A percentile compares a stretch with the other conserved stretches of the same genome.
phyloP scores from a whole-genome alignment of 2,329 filamentous ascomycete genomes.

The Myriosclerotinia scirpicola region DNA sequence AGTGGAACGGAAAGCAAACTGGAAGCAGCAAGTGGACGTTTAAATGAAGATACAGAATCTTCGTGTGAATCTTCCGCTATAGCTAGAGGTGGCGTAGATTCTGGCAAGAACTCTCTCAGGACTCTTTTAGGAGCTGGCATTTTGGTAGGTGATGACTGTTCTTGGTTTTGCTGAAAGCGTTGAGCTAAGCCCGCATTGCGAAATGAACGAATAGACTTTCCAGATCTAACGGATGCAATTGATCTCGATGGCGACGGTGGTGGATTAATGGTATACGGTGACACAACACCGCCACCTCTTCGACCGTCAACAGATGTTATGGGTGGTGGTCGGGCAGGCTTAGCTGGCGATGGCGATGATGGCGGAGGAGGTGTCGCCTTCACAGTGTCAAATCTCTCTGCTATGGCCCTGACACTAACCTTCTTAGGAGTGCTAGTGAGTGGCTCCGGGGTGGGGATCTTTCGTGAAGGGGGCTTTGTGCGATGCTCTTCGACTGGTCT shows the following conservation, averaged over 20 bases:
- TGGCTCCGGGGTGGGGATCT: background rate
- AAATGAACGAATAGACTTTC: conserved; percentile 28
- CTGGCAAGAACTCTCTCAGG: conserved; percentile 21
- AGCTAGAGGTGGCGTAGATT: background rate
- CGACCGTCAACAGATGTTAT: conserved; percentile 18
- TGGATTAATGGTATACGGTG: conserved; percentile 37
- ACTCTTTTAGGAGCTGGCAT: conserved; percentile 23
- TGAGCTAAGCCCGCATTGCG: background rate
- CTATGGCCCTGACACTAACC: conserved; percentile 36
- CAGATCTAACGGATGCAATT: conserved; percentile 31
- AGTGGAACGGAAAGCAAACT: conserved; percentile 14
- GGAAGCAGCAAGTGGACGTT: background rate
- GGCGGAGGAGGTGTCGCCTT: conserved; percentile 24
- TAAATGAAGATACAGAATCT: conserved; percentile 5
- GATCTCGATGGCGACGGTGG: conserved; percentile 35
- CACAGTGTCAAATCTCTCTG: conserved; percentile 36
- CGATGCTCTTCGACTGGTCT: background rate
- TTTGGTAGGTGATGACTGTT: conserved; percentile 32
- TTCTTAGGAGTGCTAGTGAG: conserved; percentile 9
- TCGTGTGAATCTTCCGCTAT: conserved; percentile 4
- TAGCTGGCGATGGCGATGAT: conserved; percentile 24
- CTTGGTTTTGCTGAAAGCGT: conserved; percentile 15
- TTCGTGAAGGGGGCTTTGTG: background rate
- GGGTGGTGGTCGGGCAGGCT: conserved; percentile 1
- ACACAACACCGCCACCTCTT: conserved; percentile 28